Evolutionary conservation across 208 protist genomes (phyloP), one percentile per base, ranked within the genome.

Genomic region (Trypanosoma lewisi): DNA sequence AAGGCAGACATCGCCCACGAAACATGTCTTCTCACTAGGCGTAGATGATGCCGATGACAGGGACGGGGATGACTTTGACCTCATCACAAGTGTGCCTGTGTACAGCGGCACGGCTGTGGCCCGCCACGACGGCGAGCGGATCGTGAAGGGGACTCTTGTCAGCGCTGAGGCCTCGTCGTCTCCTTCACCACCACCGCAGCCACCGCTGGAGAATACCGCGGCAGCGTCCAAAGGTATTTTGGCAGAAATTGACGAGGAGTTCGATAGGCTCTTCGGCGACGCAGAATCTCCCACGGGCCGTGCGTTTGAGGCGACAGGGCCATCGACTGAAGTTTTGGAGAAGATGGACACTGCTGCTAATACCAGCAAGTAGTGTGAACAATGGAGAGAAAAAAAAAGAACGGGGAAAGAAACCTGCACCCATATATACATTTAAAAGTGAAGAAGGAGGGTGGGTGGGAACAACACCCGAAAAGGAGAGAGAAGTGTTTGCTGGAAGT

Each of bases 211-310:
- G n/a, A 11, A 4, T 39, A 2, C 61, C 47, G 25, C 31, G 9
- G 7, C 45, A 27, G 21, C n/a, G n/a, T n/a, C n/a, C 1, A 58
- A 55, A 27, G 34, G 71, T 27, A 58, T 68, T 12, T 34, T 44
- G 42, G 53, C 42, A 27, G 59, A 75, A 55, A 85, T 89, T 49
- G 84, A 93, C 58, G 77, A 70, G 44, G 77, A 90, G 74, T 89
- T 93, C 42, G 80, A 89, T n/a, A 72, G 87, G 48, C 65, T 93
- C 2, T 89, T 93, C 63, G 82, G 85, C 12, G 73, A 72, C 33
- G 27, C 30, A 34, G 30, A 19, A 12, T 39, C 36, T 42, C 30
- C 51, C n/a, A 34, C 12, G 2, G 48, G 23, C 23, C 7, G 6
- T 28, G 25, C 48, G 11, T 28, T 25, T n/a, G 25, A 53, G 28